phyloP scores from a whole-genome alignment of 352 stramenopile species.

The Pythium brachiatum region DNA sequence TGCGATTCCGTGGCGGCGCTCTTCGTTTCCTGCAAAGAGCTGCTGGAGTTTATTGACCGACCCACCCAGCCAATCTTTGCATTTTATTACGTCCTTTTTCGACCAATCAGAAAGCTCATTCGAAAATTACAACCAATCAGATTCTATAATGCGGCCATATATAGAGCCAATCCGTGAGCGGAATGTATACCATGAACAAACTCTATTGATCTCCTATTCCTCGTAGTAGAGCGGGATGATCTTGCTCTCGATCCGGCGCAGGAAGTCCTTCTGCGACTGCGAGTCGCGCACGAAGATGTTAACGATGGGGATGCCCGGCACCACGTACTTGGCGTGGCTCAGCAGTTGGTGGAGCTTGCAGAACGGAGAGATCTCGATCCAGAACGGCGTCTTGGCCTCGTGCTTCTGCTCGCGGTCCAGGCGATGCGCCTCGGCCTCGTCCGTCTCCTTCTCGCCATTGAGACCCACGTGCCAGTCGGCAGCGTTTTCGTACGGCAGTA shows the following conservation, averaged over 20 bases:
- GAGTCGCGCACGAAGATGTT: constrained; percentile 82
- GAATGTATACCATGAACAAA: neutral
- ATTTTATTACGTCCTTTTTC: constrained; percentile 4
- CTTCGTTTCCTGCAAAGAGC: constrained; percentile 1
- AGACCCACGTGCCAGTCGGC: constrained; percentile 82
- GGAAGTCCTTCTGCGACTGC: constrained; percentile 54
- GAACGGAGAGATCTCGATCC: constrained; percentile 80
- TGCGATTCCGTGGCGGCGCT: neutral
- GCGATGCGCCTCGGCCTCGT: constrained; percentile 59
- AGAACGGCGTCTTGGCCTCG: constrained; percentile 72
- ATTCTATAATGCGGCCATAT: neutral
- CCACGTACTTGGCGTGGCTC: constrained; percentile 72
- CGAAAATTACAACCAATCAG: constrained; percentile 23
- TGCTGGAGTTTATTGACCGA: constrained; percentile 1
- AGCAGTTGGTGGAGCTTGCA: constrained; percentile 73
- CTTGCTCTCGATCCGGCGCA: constrained; percentile 59
- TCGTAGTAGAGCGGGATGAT: constrained; percentile 44
- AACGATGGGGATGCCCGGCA: constrained; percentile 79
- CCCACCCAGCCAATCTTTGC: constrained; percentile 24
- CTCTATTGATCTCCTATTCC: constrained; percentile 14
- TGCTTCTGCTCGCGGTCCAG: constrained; percentile 68
- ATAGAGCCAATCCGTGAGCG: constrained; percentile 6
- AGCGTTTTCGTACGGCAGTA: constrained; percentile 52
- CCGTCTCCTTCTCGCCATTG: constrained; percentile 67
- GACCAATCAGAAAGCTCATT: constrained; percentile 15